These are phyloP conservation scores for Amanita rubescens DNA, from an alignment of 768 basidiomycete genomes.

Conservation along the genomic window DNA sequence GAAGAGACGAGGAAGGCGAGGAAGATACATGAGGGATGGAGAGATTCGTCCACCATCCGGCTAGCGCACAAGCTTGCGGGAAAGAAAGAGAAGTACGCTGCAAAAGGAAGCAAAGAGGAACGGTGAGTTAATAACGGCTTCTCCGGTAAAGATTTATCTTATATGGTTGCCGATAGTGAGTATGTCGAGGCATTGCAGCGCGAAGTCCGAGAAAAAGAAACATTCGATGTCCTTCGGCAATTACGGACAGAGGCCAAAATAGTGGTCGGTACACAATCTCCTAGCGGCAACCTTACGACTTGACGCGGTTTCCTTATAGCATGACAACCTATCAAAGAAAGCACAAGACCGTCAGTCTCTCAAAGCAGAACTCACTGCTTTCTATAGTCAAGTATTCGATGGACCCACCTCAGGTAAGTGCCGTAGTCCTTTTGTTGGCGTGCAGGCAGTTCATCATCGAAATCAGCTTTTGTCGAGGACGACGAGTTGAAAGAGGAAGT, in stretches of 20 bases:
- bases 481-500: conserved; percentile 35
- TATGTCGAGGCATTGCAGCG: conserved; percentile 38
- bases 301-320: conserved; percentile 14
- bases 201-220: conserved; percentile 32
- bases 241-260: conserved; percentile 27
- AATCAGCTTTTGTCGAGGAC: conserved; percentile 36
- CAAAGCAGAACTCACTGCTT: conserved; percentile 28
- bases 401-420: conserved; percentile 33
- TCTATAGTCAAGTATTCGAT: conserved; percentile 36
- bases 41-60: conserved; percentile 31
- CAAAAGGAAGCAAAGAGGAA: conserved; percentile 38
- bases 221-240: conserved; percentile 21
- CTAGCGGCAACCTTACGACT: too few relatives aligned
- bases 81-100: conserved; percentile 33
- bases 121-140: conserved; percentile 20
- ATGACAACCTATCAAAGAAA: conserved; percentile 27
- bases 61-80: conserved; percentile 34
- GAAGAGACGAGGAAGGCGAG: conserved; percentile 37
- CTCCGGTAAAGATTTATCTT: not conserved
- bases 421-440: too few relatives aligned
- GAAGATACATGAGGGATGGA: conserved; percentile 33
- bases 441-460: not conserved
- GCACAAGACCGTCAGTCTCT: conserved; percentile 19
- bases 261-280: conserved; percentile 22
- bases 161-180: conserved; percentile 22